These are phyloP conservation scores for Fagus crenata DNA, from an alignment of 306 rosid genomes.

Conservation along the genomic window DNA sequence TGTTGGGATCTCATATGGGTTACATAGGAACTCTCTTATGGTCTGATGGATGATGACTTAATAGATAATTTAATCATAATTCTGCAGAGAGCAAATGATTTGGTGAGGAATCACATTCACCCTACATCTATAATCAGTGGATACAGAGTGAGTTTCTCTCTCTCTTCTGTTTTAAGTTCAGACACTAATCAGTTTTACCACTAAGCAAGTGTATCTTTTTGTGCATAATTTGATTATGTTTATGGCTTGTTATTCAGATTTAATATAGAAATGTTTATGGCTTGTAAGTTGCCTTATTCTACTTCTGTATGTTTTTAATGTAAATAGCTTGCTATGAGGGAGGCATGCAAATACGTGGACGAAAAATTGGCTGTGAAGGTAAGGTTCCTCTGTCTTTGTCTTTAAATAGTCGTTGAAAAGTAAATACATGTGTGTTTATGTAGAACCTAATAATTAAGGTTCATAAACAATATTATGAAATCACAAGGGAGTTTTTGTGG, in stretches of 20 bases:
- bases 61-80: conserved; percentile 3
- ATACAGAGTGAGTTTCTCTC: conserved; percentile 57
- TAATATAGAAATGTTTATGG: neutral
- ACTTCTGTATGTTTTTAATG: conserved; percentile 5
- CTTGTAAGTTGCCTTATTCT: conserved; percentile 15
- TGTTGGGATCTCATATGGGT: neutral
- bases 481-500: no score
- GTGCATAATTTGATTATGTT: neutral
- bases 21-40: neutral
- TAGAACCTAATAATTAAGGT: neutral
- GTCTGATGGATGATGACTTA: conserved; percentile 9
- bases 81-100: conserved; percentile 88
- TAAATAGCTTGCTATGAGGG: conserved; percentile 94
- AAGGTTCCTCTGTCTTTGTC: conserved; percentile 7
- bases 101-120: conserved; percentile 92
- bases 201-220: neutral
- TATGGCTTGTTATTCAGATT: neutral
- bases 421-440: neutral
- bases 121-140: conserved; percentile 98
- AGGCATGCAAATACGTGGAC: conserved; percentile 86
- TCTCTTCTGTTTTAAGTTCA: neutral
- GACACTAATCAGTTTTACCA: neutral
- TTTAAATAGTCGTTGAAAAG: conserved; percentile 13
- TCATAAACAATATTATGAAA: neutral
- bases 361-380: conserved; percentile 88